Percentiles rank a stretch among this genome's conserved stretches.
Conservation (phyloP, 768 basidiomycete species). For the Suillus occidentalis region DNA sequence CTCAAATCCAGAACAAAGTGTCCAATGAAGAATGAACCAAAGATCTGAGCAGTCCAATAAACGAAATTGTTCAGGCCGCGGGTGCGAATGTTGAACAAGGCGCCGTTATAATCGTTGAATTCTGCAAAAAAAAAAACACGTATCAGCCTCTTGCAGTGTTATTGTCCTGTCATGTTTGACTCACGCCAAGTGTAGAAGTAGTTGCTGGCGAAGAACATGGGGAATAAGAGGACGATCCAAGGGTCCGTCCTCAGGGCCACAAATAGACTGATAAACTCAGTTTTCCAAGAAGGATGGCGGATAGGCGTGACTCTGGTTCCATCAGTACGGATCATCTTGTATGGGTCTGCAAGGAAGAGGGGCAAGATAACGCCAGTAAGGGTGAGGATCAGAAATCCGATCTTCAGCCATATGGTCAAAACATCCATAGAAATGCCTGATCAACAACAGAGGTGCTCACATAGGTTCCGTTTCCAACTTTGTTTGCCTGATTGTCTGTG, state of each 20-base stretch:
- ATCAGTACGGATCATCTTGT: conserved; percentile 71
- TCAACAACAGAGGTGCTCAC: conserved; percentile 39
- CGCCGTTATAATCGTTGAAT: conserved; percentile 79
- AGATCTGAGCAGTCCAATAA: conserved; percentile 79
- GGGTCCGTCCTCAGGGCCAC: conserved; percentile 70
- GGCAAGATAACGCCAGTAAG: conserved; percentile 68
- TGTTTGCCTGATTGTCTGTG: conserved; percentile 22
- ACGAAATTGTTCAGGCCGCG: conserved; percentile 75
- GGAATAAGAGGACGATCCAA: conserved; percentile 72
- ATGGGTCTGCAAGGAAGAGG: conserved; percentile 68
- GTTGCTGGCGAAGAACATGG: conserved; percentile 83
- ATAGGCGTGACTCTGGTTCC: conserved; percentile 64
- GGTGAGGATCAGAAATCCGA: conserved; percentile 74
- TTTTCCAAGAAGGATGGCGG: conserved; percentile 75
- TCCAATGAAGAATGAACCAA: conserved; percentile 73
- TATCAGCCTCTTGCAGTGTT: background rate
- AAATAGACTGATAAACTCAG: conserved; percentile 70
- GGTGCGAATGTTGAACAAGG: conserved; percentile 76
- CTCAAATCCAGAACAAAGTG: conserved; percentile 58
- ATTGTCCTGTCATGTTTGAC: conserved; percentile 22
- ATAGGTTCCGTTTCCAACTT: conserved; percentile 75
- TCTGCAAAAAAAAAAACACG: conserved; percentile 42
- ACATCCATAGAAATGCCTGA: background rate
- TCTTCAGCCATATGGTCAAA: conserved; percentile 41
- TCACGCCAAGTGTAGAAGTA: conserved; percentile 87